Evolutionary conservation across 1,284 basidiomycete genomes (phyloP), one percentile per base, ranked within the genome.

Genomic region (Marasmius tenuissimus): DNA sequence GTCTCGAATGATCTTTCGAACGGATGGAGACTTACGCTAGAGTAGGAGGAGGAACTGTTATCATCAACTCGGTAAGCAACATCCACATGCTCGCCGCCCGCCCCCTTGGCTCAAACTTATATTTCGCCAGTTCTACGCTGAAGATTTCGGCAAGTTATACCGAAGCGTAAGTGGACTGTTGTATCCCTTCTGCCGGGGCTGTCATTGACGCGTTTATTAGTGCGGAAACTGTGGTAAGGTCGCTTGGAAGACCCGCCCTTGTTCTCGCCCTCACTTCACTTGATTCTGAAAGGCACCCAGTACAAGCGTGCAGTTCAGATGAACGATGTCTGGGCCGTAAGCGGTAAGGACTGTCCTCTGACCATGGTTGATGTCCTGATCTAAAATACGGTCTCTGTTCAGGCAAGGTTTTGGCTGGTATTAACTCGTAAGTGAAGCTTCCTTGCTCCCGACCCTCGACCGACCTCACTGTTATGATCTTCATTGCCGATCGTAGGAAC

Each of bases 91-190:
- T 35, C 42, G 33, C 33, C 37, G n/a, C 54, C 18, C 38, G 20
- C 20, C 33, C 38, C 34, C 39, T 34, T 48, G 20, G 22, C 40
- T 5, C 33, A 34, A 8, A 40, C 33, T 39, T 39, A 35, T 22
- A 27, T 5, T 49, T 18, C 18, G 16, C 18, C 22, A 75, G 73
- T 77, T 75, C 71, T 76, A 75, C 52, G 75, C 70, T 5, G 70
- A 73, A 65, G 69, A 76, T 65, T 76, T 75, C 58, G 76, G 75
- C 47, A 77, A 77, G 61, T 69, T 77, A 45, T 76, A 75, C 60
- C 70, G 75, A 40, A 71, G 72, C 53, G 72, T 73, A 56, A 61
- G 71, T 66, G 14, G 10, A 49, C 47, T 45, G 3, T 33, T 33
- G 35, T 27, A 16, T 20, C 27, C 2, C 16, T 2, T 57, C 20